Evolutionary conservation across 129 eudicot genomes (phyloP), one percentile per base, ranked within the genome.

Genomic region (Calendula officinalis): DNA sequence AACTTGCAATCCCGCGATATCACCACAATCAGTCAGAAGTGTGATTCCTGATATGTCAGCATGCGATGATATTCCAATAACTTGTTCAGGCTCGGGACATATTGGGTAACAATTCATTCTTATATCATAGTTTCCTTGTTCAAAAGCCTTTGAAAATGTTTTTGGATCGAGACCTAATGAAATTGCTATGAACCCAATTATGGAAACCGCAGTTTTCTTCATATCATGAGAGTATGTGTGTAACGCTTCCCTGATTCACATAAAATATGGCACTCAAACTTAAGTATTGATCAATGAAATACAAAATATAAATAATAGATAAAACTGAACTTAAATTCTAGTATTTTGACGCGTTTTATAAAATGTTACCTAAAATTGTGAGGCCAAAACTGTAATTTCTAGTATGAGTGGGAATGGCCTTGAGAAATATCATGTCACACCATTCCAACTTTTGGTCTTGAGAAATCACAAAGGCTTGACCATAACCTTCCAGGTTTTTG

Each of bases 361-460:
- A 43, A 34, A 53, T 72, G 12, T 41, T 75, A 75, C 80, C 65
- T 38, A 45, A 75, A 75, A 38, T 45, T 36, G 9, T 52, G 48
- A 35, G 80, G 75, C 80, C 80, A 75, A 54, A 75, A 75, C 57
- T 75, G 70, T 27, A 75, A 47, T 37, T 62, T 68, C 80, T 60
- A 13, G 52, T 15, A 22, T 68, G 44, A 44, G 63, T 6, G 27
- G 80, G 80, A 75, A 75, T 53, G 48, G 80, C 64, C 64, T 75
- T 68, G 45, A 75, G 80, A 35, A 68, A 75, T 41, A 68, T 68
- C 80, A 75, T 75, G 63, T 75, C 80, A 60, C 80, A 76, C 80
- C 76, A 76, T 60, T 76, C 80, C 39, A 76, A 56, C 67, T 76
- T 76, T 63, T 76, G 80, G 48, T 76, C 80, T 70, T 76, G 71